Evolutionary conservation across 352 stramenopile genomes (phyloP).

Genomic region (Phytophthora rubi): DNA sequence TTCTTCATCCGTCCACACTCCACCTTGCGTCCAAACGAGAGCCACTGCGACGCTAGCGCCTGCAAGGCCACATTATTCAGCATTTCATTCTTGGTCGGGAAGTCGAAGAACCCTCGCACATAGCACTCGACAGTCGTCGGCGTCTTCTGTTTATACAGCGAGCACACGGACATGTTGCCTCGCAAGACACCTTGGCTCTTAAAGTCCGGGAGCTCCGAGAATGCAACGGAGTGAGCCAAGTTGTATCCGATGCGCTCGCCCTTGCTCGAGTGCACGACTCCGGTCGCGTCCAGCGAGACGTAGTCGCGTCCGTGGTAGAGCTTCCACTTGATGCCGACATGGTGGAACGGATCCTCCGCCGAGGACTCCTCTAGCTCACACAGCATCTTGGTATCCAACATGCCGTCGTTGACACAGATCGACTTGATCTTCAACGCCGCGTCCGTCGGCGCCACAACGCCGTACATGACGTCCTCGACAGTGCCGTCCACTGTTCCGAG

Average conservation of each 20-base stretch:
- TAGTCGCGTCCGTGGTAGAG: conserved; percentile 51
- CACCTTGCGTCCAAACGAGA: conserved; percentile 31
- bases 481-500: conserved; percentile 46
- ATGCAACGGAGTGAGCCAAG: conserved; percentile 51
- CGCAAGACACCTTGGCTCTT: conserved; percentile 32
- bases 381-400: conserved; percentile 55
- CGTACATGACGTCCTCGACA: conserved; percentile 70
- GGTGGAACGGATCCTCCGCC: conserved; percentile 42
- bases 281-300: conserved; percentile 48
- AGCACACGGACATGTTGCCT: conserved; percentile 53
- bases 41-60: conserved; percentile 32
- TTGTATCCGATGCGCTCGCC: conserved; percentile 48
- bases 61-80: conserved; percentile 36
- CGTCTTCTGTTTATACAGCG: conserved; percentile 45
- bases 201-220: conserved; percentile 38
- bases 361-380: conserved; percentile 34
- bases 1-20: conserved; percentile 54
- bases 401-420: conserved; percentile 44
- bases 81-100: conserved; percentile 35
- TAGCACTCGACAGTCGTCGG: conserved; percentile 42
- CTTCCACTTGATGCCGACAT: conserved; percentile 50
- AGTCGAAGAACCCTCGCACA: conserved; percentile 49
- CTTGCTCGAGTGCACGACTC: conserved; percentile 26
- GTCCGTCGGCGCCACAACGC: conserved; percentile 35
- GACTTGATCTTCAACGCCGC: conserved; percentile 51